A percentile compares a stretch with the other conserved stretches of the same genome.
Evolutionary conservation across 768 basidiomycete genomes (phyloP).

Genomic region (Nidula microcarpa): DNA sequence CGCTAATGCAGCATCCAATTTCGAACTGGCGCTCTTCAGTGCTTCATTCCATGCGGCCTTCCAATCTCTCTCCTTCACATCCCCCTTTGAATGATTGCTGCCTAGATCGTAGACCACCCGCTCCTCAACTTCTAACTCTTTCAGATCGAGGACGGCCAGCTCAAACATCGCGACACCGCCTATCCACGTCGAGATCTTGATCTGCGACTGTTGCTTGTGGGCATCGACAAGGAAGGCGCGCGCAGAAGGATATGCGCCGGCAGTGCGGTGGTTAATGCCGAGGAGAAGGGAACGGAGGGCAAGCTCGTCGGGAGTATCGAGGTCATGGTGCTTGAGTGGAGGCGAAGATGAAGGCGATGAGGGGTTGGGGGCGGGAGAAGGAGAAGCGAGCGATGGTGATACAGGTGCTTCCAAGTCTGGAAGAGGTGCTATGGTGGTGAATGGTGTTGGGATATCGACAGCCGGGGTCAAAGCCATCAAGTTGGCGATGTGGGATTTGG

Average conservation of each 20-base stretch:
- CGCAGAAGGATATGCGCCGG: slow-evolving; percentile 38
- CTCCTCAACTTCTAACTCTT: slow-evolving; percentile 41
- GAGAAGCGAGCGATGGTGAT: slow-evolving; percentile 4
- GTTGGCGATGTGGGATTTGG: slow-evolving; percentile 57
- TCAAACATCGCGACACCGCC: slow-evolving; percentile 66
- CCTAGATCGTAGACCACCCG: slow-evolving; percentile 1
- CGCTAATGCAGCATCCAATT: slow-evolving; percentile 49
- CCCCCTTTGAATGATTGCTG: slow-evolving; percentile 6
- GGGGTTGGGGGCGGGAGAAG: slow-evolving; percentile 4
- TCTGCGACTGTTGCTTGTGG: slow-evolving; percentile 28
- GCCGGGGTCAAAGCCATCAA: slow-evolving; percentile 48
- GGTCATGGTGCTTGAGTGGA: slow-evolving; percentile 22
- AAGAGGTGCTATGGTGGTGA: slow-evolving; percentile 9
- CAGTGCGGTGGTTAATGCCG: slow-evolving; percentile 62
- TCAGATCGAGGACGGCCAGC: slow-evolving; percentile 66
- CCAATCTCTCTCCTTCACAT: slow-evolving; percentile 4
- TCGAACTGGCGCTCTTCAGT: slow-evolving; percentile 42
- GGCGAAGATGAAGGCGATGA: slow-evolving; percentile 3
- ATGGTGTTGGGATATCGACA: slow-evolving; percentile 24
- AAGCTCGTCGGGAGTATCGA: slow-evolving; percentile 70
- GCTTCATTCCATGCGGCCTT: slow-evolving; percentile 47
- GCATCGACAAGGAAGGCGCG: slow-evolving; percentile 54
- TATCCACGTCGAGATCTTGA: slow-evolving; percentile 65
- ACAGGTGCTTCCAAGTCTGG: neutral
- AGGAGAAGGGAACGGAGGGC: slow-evolving; percentile 67